Evolutionary conservation across 106 monocot species (phyloP).

Genomic region (Gastrodia elata): DNA sequence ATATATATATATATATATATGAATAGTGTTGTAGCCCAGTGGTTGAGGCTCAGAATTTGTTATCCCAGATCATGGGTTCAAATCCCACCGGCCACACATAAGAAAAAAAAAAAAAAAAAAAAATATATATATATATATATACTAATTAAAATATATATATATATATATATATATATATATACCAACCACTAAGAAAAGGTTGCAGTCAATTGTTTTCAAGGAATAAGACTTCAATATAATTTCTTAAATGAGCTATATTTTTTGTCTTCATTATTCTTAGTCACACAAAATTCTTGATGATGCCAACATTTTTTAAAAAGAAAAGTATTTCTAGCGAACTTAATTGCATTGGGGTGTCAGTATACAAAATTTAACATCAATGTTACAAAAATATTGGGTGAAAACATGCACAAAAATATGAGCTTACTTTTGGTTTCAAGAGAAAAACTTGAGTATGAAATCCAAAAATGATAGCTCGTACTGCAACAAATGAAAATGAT

Average conservation of each 20-base stretch:
- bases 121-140: too few relatives aligned
- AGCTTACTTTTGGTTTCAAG: constrained; percentile 73
- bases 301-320: not conserved
- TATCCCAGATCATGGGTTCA: too few relatives aligned
- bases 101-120: too few relatives aligned
- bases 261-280: not conserved
- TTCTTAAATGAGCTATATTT: not conserved
- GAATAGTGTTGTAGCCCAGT: too few relatives aligned
- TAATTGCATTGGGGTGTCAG: not conserved
- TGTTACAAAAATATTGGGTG: not conserved
- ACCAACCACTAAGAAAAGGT: not conserved
- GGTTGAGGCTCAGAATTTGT: too few relatives aligned
- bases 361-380: not conserved
- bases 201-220: not conserved
- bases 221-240: not conserved
- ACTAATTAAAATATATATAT: too few relatives aligned
- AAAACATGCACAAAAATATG: not conserved
- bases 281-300: not conserved
- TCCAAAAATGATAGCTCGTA: constrained; percentile 73
- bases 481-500: constrained; percentile 28
- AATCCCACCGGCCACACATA: too few relatives aligned
- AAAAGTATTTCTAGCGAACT: not conserved
- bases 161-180: too few relatives aligned
- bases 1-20: too few relatives aligned
- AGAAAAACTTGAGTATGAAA: constrained; percentile 73